Base-by-base conservation (phyloP, 306 rosid species). In the Vachellia collinsii region DNA sequence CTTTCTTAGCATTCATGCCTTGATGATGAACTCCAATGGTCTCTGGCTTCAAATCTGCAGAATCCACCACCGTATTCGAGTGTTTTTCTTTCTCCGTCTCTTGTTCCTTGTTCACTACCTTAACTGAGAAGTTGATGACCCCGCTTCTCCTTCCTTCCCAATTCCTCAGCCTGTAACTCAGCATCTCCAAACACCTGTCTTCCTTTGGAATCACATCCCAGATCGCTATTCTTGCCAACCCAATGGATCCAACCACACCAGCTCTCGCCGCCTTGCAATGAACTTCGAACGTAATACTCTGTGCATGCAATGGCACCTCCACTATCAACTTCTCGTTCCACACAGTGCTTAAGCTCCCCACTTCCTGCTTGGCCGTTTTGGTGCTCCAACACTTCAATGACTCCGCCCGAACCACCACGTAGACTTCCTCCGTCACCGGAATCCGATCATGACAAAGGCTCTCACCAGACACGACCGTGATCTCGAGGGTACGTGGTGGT, bases 151-250 rank as follows among this genome's bases (percentile, higher is more conserved):
- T 73, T 0, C 94, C 91, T 48, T 70, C 77, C 8, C 56, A 17
- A 37, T 88, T 83, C 77, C 92, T 85, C 82, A 88, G 54, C 68
- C 94, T 67, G 36, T 90, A 88, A 80, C 94, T 88, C 82, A 83
- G 34, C 61, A 78, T 80, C 71, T 59, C 65, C 34, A 1, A 9
- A 59, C 65, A 23, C 11, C 11, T 10, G 3, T 59, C 65, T 22
- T 23, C 37, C 25, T 11, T 59, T 20, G 65, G 65, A 3, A 59
- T 22, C 16, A 59, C 37, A 59, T 23, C 65, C 65, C 37, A 3
- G 23, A 59, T 59, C 34, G 16, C 65, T 59, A 59, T 59, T 23
- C 65, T 59, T 3, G 65, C 65, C 65, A 59, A 4, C 36, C 65
- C 65, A 8, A 59, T 23, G 3, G 65, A 59, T 59, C 65, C 5